A percentile compares a stretch with the other conserved stretches of the same genome.
Evolutionary conservation across 2,329 filamentous ascomycete genomes (phyloP).

Genomic region (Uncinocarpus reesii): DNA sequence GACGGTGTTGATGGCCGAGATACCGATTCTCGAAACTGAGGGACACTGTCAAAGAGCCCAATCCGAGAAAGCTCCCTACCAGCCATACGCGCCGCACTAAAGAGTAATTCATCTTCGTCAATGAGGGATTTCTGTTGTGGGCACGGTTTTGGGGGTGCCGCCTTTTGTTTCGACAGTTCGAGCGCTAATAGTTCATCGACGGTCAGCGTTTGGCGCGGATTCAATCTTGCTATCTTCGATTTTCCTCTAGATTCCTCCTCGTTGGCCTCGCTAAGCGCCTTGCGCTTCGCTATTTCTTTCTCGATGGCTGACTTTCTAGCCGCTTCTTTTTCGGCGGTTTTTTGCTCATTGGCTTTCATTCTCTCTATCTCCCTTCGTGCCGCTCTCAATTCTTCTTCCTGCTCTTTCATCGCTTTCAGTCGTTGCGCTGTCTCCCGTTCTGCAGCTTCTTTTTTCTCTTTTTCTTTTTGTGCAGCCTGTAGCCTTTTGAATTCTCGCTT

Average conservation of each 20-base stretch:
- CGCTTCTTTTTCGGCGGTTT: constrained; percentile 10
- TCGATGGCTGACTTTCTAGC: constrained; percentile 15
- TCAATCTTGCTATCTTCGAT: constrained; percentile 12
- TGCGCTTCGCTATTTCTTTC: constrained; percentile 17
- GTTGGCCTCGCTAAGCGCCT: constrained; percentile 2
- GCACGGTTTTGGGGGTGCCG: constrained; percentile 6
- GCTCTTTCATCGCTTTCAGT: constrained; percentile 11
- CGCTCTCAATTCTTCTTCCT: constrained; percentile 14
- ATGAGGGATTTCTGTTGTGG: constrained; percentile 19
- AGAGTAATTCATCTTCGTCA: constrained; percentile 35
- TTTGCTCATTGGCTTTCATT: constrained; percentile 13
- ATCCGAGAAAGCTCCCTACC: constrained; percentile 32
- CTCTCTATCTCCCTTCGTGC: constrained; percentile 15
- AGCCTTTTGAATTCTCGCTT: constrained; percentile 11
- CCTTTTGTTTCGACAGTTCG: constrained; percentile 11
- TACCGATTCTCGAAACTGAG: constrained; percentile 21
- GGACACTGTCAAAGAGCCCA: constrained; percentile 25
- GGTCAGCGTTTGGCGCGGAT: constrained; percentile 11
- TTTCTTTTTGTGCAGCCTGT: constrained; percentile 12
- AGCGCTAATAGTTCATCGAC: constrained; percentile 17
- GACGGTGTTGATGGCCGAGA: constrained; percentile 12
- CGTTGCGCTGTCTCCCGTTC: constrained; percentile 9
- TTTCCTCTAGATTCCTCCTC: constrained; percentile 8
- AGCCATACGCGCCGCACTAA: constrained; percentile 34
- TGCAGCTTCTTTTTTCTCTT: constrained; percentile 12